Evolutionary conservation across 2,329 filamentous ascomycete species (phyloP).

Genomic region (Gremmenia infestans): DNA sequence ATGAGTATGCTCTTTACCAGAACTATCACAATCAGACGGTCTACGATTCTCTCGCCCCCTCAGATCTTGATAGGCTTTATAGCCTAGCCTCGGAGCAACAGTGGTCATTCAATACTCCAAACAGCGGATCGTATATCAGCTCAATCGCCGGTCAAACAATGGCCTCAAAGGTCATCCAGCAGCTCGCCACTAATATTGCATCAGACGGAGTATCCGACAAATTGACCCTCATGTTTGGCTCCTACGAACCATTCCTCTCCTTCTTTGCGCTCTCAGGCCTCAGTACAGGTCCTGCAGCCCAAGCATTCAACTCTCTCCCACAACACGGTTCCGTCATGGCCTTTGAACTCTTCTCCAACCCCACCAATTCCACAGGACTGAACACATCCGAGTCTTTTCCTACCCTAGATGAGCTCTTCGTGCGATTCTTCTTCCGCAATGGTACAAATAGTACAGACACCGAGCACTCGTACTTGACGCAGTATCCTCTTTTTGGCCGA

Average conservation of each 20-base stretch:
- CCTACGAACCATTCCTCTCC: conserved; percentile 49
- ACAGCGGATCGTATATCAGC: conserved; percentile 44
- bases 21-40: conserved; percentile 47
- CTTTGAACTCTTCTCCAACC: conserved; percentile 59
- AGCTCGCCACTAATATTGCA: conserved; percentile 40
- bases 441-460: conserved; percentile 27
- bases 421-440: conserved; percentile 54
- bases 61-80: conserved; percentile 47
- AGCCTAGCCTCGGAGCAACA: conserved; percentile 65
- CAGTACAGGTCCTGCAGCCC: conserved; percentile 33
- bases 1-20: conserved; percentile 54
- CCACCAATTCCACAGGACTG: conserved; percentile 31
- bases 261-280: conserved; percentile 49
- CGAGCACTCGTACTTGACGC: conserved; percentile 29
- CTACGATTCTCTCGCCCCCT: conserved; percentile 36
- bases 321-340: conserved; percentile 70
- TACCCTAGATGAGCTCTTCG: conserved; percentile 36
- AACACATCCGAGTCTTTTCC: conserved; percentile 12
- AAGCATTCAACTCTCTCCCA: conserved; percentile 48
- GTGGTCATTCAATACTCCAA: conserved; percentile 54
- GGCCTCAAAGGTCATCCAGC: conserved; percentile 39
- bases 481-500: conserved; percentile 30
- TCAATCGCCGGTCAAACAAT: conserved; percentile 51
- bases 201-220: conserved; percentile 38
- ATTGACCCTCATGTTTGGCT: conserved; percentile 50